Percentiles rank a stretch among this genome's conserved stretches.
Conservation (phyloP, 768 basidiomycete genomes). For the Mycena albidolilacea region DNA sequence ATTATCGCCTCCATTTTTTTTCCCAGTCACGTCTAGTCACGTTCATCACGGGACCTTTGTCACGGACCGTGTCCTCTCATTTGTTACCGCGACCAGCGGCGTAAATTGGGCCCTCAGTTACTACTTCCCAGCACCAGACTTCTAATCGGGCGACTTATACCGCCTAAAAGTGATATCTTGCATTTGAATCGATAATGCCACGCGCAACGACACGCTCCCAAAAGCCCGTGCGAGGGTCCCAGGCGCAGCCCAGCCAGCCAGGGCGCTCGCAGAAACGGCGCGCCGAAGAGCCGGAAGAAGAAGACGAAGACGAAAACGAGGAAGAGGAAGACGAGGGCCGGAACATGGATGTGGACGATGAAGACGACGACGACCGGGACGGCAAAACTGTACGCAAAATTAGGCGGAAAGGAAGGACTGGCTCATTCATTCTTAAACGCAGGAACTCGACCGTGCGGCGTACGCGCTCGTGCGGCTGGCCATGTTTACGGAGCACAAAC, state of each 20-base stretch:
- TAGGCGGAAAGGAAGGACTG: neutral
- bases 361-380: conserved; percentile 52
- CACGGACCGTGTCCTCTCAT: too few species aligned
- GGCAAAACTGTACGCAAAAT: conserved; percentile 41
- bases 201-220: conserved; percentile 55
- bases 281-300: conserved; percentile 41
- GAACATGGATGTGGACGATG: conserved; percentile 55
- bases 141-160: too few species aligned
- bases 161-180: neutral
- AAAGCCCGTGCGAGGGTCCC: conserved; percentile 55
- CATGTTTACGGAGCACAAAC: conserved; percentile 83
- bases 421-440: neutral
- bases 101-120: too few species aligned
- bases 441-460: conserved; percentile 80
- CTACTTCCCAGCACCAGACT: too few species aligned
- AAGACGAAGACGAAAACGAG: conserved; percentile 51
- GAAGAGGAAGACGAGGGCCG: conserved; percentile 54
- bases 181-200: neutral
- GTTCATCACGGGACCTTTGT: too few species aligned
- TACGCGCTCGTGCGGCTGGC: conserved; percentile 84
- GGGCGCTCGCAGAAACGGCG: conserved; percentile 52
- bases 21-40: too few species aligned
- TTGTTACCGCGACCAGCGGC: too few species aligned
- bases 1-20: too few species aligned
- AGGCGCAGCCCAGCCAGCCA: conserved; percentile 53